phyloP scores from a whole-genome alignment of 441 rosid species.

The Adansonia gregorii region DNA sequence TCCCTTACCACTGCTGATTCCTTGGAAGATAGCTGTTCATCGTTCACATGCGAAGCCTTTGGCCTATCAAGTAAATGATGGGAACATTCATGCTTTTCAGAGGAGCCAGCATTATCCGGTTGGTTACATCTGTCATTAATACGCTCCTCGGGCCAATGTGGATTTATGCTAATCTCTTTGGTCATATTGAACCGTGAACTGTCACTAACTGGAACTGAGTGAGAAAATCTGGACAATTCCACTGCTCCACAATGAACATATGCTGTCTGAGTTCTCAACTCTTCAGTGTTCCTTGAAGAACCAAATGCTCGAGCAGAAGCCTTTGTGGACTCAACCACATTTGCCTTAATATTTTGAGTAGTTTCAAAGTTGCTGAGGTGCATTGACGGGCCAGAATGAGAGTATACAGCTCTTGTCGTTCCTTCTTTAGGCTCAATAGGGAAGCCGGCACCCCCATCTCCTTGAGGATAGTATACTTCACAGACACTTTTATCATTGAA shows the following conservation, averaged over 20 bases:
- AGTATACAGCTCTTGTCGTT: slow-evolving; percentile 32
- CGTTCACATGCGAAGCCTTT: slow-evolving; percentile 47
- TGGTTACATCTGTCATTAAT: slow-evolving; percentile 32
- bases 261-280: slow-evolving; percentile 51
- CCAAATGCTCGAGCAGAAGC: slow-evolving; percentile 34
- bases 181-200: slow-evolving; percentile 55
- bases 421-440: slow-evolving; percentile 50
- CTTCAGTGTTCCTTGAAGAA: slow-evolving; percentile 41
- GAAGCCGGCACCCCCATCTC: slow-evolving; percentile 54
- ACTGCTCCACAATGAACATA: slow-evolving; percentile 44
- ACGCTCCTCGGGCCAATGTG: slow-evolving; percentile 50
- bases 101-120: slow-evolving; percentile 37
- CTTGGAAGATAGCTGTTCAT: slow-evolving; percentile 39
- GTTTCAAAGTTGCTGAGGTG: slow-evolving; percentile 37
- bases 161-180: slow-evolving; percentile 36
- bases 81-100: slow-evolving; percentile 49
- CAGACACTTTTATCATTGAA: slow-evolving; percentile 51
- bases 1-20: slow-evolving; percentile 52
- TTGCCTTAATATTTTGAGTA: slow-evolving; percentile 29
- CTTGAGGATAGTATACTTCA: slow-evolving; percentile 48
- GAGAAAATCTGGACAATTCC: slow-evolving; percentile 68
- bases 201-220: slow-evolving; percentile 70
- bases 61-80: slow-evolving; percentile 51
- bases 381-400: slow-evolving; percentile 41
- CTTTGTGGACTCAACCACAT: slow-evolving; percentile 36